Evolutionary conservation across 148 eudicot genomes (phyloP), one percentile per base, ranked within the genome.

Genomic region (Arctostaphylos glauca): DNA sequence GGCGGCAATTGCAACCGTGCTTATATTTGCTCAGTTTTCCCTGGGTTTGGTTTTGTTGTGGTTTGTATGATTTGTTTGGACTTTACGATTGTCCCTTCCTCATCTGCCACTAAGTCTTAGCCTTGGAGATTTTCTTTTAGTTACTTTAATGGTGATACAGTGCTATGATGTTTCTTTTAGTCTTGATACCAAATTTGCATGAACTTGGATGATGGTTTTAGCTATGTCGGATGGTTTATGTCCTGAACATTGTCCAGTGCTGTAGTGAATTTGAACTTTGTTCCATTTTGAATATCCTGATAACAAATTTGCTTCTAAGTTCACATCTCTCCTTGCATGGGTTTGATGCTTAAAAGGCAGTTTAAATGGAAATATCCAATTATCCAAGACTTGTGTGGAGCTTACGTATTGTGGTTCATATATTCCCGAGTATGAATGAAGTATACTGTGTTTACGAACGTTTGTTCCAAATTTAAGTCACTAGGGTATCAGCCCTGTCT

Each of bases 21-120:
- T 54, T 77, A 46, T 54, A 7, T 54, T 7, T 77, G 8, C 38
- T 38, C 2, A 55, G 66, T 54, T 77, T 18, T 72, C 75, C 56
- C 8, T 12, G 5, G 54, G 59, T 73, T 73, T 73, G 79, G 72
- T 46, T 74, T n/a, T 81, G 19, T 55, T 7, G 12, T 9, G 9
- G 83, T 74, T 18, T 74, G n/a, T 70, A 73, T 56, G 13, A 4
- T 76, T 38, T 13, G 18, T 76, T 25, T 49, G 64, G 80, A 48
- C 43, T 66, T 82, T 18, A 18, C 38, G 9, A 9, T 23, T 13
- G 48, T 59, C 21, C 12, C 38, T n/a, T 60, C 19, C 43, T 55
- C 43, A 48, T 74, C 79, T 41, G 83, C 83, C 78, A 6, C 19
- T 41, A 8, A 25, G 48, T 76, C 23, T 15, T 54, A 13, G 21